Evolutionary conservation across 805 yeast species (phyloP), one percentile per base, ranked within the genome.

Genomic region (Candida yuanshanica): DNA sequence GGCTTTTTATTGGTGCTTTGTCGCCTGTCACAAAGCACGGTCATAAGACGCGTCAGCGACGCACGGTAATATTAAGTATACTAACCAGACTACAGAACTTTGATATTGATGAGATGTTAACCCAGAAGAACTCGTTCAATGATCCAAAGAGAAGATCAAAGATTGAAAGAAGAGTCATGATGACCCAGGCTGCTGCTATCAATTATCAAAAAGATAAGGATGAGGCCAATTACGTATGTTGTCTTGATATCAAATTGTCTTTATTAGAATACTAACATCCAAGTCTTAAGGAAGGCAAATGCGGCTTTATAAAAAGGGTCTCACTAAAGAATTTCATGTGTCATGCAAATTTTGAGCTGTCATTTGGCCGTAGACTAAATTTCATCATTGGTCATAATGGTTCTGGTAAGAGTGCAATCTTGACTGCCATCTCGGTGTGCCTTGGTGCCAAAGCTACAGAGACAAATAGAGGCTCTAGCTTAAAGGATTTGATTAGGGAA

Each of bases 331-430:
- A 88, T 64, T 88, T 88, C 59, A 88, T 88, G 96, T 88, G 95
- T 49, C 99, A 93, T 57, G 82, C 78, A 36, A 77, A 85, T 41
- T 86, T 93, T 53, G 79, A 78, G 42, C 63, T 93, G 8, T 74
- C 72, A 4, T 70, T 90, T 24, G 93, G 93, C 2, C 89, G 91
- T 0, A 77, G 81, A 40, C 70, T 90, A 50, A 90, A 90, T 59
- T 84, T 90, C 56, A 86, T 90, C 42, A 82, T 86, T 31, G 98
- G 98, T 17, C 71, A 83, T 42, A 90, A 90, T 55, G 98, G 98
- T 3, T 79, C 90, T 29, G 98, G 98, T 23, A 90, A 90, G 56
- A 77, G 87, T 56, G 95, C 97, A 1, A 74, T 90, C 16, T 64
- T 90, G 44, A 88, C 96, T 0, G 96, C 95, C 1, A 78, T 90